Evolutionary conservation across 78 protist species (phyloP), one percentile per base, ranked within the genome.

Genomic region (Dictyostelium discoideum): DNA sequence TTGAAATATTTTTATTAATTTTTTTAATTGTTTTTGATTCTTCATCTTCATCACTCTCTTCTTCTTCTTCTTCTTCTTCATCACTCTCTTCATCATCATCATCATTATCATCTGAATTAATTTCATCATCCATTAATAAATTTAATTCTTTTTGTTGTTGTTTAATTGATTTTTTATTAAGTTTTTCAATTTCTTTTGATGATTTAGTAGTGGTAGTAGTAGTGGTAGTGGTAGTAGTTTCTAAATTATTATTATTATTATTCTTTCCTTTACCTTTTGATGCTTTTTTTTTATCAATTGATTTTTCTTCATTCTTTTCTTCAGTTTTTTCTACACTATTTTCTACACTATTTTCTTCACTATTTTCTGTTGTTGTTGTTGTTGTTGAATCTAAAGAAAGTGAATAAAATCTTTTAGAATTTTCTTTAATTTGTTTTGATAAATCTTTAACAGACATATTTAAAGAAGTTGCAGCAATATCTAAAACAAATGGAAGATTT

Each of bases 371-470:
- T 24, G 20, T 26, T 5, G 20, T 1, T n/a, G 72, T 10, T 6
- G 48, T 9, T n/a, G 29, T 8, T 37, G 48, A 46, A 37, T 74
- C 48, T 16, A 32, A 16, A 20, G 50, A 9, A 50, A 85, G 39
- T n/a, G 65, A 42, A 92, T 92, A 85, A 69, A 92, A 92, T 65
- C 40, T 50, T 24, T 65, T 84, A 20, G 85, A 69, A 81, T 92
- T 85, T 29, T 73, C 76, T 60, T 81, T 72, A 24, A 92, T 11
- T 20, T 37, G 74, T 13, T 10, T 32, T 54, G 85, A 79, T 26
- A 87, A 54, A 46, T 76, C 93, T 24, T 50, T 48, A 2, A 32
- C 50, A 22, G 39, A 54, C 85, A 87, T 76, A 5, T 46, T 39
- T 42, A 87, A 48, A 57, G 73, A 20, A 0, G 80, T 40, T 9